Evolutionary conservation across 164 flowering plant genomes (phyloP).

Genomic region (Annona cherimola): DNA sequence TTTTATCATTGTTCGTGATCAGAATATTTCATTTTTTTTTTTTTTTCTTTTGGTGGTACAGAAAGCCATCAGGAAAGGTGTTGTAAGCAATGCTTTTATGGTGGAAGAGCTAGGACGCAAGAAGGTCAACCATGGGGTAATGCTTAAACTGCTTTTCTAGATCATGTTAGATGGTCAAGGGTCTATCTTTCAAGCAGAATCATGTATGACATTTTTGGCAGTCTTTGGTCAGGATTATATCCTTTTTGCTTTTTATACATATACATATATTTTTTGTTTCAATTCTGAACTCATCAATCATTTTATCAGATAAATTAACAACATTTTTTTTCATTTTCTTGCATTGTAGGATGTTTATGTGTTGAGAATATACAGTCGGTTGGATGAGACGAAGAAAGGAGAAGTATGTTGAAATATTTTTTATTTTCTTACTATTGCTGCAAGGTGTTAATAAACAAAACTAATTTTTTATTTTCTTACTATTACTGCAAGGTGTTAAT

Average conservation of each 20-base stretch:
- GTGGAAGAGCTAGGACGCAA: slow-evolving; percentile 86
- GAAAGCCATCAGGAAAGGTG: slow-evolving; percentile 92
- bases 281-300: neutral
- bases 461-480: neutral
- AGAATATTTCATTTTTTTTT: slow-evolving; percentile 11
- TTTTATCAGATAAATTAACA: neutral
- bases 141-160: slow-evolving; percentile 2
- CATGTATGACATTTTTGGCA: too few species aligned
- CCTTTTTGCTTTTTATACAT: too few species aligned
- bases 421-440: slow-evolving; percentile 4
- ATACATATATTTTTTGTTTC: neutral
- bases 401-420: slow-evolving; percentile 52
- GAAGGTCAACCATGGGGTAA: slow-evolving; percentile 68
- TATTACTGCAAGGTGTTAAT: neutral
- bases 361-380: slow-evolving; percentile 65
- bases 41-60: slow-evolving; percentile 25
- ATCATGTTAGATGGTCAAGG: neutral
- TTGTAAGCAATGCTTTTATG: slow-evolving; percentile 67
- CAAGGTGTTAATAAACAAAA: neutral
- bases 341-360: slow-evolving; percentile 64
- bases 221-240: too few species aligned
- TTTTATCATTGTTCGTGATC: neutral
- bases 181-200: neutral
- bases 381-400: slow-evolving; percentile 87
- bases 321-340: neutral